Evolutionary conservation across 345 rosid genomes (phyloP).

Genomic region (Streptanthus diversifolius): DNA sequence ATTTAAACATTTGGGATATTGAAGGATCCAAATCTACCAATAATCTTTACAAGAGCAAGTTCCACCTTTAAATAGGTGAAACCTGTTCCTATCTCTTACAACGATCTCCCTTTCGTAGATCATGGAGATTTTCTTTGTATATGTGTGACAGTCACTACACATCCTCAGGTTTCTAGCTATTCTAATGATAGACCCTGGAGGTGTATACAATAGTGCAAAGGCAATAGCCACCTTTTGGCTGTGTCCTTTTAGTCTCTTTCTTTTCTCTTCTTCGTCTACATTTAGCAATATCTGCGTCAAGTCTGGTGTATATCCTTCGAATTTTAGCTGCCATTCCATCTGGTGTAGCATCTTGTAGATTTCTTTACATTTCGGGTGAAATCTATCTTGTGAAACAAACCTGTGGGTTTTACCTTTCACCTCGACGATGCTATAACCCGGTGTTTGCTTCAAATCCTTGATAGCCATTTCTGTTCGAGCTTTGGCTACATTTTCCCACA

Average conservation of each 20-base stretch:
- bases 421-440: slow-evolving; percentile 60
- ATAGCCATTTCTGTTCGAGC: slow-evolving; percentile 40
- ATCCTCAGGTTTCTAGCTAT: slow-evolving; percentile 69
- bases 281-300: slow-evolving; percentile 51
- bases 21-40: slow-evolving; percentile 45
- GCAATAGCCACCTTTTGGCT: slow-evolving; percentile 77
- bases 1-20: not conserved
- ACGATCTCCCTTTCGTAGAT: slow-evolving; percentile 61
- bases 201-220: slow-evolving; percentile 52
- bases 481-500: slow-evolving; percentile 58
- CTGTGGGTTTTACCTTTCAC: slow-evolving; percentile 44
- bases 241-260: slow-evolving; percentile 63
- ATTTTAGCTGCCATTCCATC: slow-evolving; percentile 86
- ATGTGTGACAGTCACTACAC: slow-evolving; percentile 79
- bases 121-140: slow-evolving; percentile 60
- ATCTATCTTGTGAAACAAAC: slow-evolving; percentile 63
- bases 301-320: slow-evolving; percentile 69
- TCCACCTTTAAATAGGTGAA: slow-evolving; percentile 81
- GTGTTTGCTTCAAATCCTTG: slow-evolving; percentile 44
- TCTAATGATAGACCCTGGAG: slow-evolving; percentile 57
- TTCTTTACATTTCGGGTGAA: slow-evolving; percentile 37
- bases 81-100: slow-evolving; percentile 59
- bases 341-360: slow-evolving; percentile 67
- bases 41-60: slow-evolving; percentile 71
- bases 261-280: slow-evolving; percentile 65